Percentiles rank a stretch among this genome's conserved stretches.
phyloP scores from a whole-genome alignment of 129 eudicot genomes.

The Dittrichia graveolens region DNA sequence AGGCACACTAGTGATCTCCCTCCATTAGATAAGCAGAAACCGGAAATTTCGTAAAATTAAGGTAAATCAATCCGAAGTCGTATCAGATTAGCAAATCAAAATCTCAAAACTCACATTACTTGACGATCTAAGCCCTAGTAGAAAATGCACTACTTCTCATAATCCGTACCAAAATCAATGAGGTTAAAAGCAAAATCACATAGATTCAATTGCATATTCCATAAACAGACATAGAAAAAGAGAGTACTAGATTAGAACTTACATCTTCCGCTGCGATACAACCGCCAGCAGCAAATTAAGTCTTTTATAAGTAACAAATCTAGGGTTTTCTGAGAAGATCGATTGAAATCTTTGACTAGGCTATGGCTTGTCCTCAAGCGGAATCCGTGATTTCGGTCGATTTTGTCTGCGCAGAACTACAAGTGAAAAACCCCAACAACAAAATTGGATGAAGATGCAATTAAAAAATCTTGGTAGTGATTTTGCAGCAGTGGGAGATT shows the following conservation, averaged over 20 bases:
- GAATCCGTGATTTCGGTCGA: conserved; percentile 32
- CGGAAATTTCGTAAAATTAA: neutral
- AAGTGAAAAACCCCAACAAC: neutral
- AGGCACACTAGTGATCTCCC: neutral
- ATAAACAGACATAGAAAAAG: neutral
- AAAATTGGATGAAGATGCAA: conserved; percentile 6
- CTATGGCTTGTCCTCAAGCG: neutral
- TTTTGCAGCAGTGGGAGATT: conserved; percentile 16
- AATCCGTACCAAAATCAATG: conserved; percentile 23
- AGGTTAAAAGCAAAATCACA: conserved; percentile 30
- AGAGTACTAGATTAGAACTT: neutral
- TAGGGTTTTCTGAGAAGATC: conserved; percentile 24
- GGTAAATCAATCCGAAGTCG: neutral
- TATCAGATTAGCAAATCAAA: conserved; percentile 23
- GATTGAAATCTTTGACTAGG: conserved; percentile 16
- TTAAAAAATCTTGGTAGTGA: neutral
- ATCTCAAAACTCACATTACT: conserved; percentile 19
- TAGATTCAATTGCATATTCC: conserved; percentile 21
- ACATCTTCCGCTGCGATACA: conserved; percentile 24
- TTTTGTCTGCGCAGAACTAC: neutral
- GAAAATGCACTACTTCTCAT: conserved; percentile 4
- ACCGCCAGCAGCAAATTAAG: conserved; percentile 20
- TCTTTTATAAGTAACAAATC: conserved; percentile 27
- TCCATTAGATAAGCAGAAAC: neutral
- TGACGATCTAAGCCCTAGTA: conserved; percentile 32